Base-by-base conservation (phyloP, 305 asterid genomes). In the Striga hermonthica region DNA sequence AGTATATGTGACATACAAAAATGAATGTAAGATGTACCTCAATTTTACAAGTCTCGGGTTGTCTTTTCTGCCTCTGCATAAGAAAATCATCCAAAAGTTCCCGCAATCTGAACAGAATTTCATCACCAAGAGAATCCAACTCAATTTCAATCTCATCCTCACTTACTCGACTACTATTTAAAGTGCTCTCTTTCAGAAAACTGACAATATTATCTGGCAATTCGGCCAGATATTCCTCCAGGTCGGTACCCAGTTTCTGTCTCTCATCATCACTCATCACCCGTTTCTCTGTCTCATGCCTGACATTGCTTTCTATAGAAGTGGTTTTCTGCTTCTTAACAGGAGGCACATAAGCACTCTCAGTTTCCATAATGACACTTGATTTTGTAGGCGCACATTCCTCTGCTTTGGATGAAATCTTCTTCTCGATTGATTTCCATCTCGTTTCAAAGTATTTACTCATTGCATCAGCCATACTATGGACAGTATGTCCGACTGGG, bases 71-170 rank as follows among this genome's bases (percentile, higher is more conserved):
- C 75, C 79, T 79, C 74, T 78, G 82, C 22, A 60, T 54, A 7
- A 81, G 60, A 72, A 71, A 77, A 47, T 79, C 92, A 80, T 86
- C 84, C 75, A 89, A 47, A 75, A 86, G 91, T 76, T 78, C 80
- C 65, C 90, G 86, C 63, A 89, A 43, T 1, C 62, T 74, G 65
- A 84, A 80, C 58, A 86, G 68, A 34, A 82, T 84, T 58, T 80
- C 90, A 71, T 84, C 90, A 44, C 81, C 60, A 22, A 84, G 80
- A 11, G 84, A 66, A n/a, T 83, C 92, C 62, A 89, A 73, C 71
- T 89, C 96, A 61, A 89, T 83, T 76, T 84, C 96, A 69, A 84
- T 84, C 84, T 89, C 95, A 55, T 83, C 87, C 60, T 86, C 95
- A 7, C 73, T 72, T 50, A 63, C 83, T 73, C 81, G 79, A 79